phyloP scores from a whole-genome alignment of 768 basidiomycete species.

The Pleurotus tuber-regium region DNA sequence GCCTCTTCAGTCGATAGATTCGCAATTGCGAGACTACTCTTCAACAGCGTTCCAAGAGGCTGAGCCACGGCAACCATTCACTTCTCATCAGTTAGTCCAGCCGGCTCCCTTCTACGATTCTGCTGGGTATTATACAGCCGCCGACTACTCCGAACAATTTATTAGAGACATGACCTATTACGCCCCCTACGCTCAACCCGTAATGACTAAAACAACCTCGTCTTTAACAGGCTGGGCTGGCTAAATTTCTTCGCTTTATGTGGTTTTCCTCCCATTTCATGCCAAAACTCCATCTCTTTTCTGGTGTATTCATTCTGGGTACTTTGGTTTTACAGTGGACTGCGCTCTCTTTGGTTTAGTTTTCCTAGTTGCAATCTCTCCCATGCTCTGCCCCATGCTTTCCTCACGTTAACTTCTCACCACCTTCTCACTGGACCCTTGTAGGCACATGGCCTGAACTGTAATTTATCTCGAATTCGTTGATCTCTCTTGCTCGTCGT shows the following conservation, averaged over 20 bases:
- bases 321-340: not conserved
- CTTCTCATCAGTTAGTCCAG: not conserved
- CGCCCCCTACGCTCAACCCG: not conserved
- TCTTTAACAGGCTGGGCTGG: slow-evolving; percentile 51
- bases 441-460: not conserved
- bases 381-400: not conserved
- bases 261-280: no score
- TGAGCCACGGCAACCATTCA: not conserved
- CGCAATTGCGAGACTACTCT: not conserved
- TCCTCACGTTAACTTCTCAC: not conserved
- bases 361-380: not conserved
- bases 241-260: slow-evolving; percentile 18
- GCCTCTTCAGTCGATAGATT: not conserved
- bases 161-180: not conserved
- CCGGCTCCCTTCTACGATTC: not conserved
- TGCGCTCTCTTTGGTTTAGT: not conserved
- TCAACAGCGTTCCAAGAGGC: not conserved
- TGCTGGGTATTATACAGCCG: not conserved
- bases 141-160: slow-evolving; percentile 2
- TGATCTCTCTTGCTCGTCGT: no score
- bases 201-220: slow-evolving; percentile 17
- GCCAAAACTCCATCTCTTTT: slow-evolving; percentile 15
- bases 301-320: not conserved
- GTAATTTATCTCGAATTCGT: not conserved
- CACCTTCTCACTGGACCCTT: not conserved